phyloP scores from a whole-genome alignment of 768 basidiomycete species.

The Tulasnella sp. region DNA sequence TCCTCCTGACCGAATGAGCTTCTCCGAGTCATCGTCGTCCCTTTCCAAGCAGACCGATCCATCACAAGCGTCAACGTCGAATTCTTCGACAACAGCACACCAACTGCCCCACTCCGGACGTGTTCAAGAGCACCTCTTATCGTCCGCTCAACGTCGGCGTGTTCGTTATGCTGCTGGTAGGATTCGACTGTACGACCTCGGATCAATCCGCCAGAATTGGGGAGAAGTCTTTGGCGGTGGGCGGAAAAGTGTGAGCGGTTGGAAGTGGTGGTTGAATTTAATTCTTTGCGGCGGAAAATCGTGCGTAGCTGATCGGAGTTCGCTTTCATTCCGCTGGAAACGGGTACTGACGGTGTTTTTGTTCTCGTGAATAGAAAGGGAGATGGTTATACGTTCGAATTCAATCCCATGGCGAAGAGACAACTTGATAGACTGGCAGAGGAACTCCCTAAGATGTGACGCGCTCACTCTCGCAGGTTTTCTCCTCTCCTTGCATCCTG shows the following conservation, averaged over 20 bases:
- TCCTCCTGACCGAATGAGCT: neutral
- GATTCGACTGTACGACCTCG: conserved; percentile 67
- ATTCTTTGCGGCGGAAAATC: conserved; percentile 56
- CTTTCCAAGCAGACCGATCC: neutral
- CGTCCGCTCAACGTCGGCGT: conserved; percentile 57
- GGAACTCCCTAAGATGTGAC: conserved; percentile 49
- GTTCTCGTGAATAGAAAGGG: conserved; percentile 46
- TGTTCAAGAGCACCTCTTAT: conserved; percentile 61
- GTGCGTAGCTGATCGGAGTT: conserved; percentile 44
- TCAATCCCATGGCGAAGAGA: conserved; percentile 63
- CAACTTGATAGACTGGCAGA: conserved; percentile 62
- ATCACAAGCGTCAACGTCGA: neutral
- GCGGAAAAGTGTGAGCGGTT: neutral
- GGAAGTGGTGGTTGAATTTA: conserved; percentile 46
- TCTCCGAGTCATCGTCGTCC: conserved; percentile 2
- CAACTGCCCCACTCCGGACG: conserved; percentile 38
- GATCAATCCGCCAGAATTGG: conserved; percentile 64
- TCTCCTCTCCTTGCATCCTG: neutral
- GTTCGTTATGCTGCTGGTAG: conserved; percentile 60
- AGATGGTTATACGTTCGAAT: conserved; percentile 66
- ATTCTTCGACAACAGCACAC: conserved; percentile 38
- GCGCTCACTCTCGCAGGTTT: neutral
- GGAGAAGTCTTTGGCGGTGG: conserved; percentile 56
- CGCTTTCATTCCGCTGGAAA: neutral
- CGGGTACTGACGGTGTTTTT: conserved; percentile 3